Evolutionary conservation across 1,284 basidiomycete species (phyloP).

Genomic region (Nidula niveotomentosa): DNA sequence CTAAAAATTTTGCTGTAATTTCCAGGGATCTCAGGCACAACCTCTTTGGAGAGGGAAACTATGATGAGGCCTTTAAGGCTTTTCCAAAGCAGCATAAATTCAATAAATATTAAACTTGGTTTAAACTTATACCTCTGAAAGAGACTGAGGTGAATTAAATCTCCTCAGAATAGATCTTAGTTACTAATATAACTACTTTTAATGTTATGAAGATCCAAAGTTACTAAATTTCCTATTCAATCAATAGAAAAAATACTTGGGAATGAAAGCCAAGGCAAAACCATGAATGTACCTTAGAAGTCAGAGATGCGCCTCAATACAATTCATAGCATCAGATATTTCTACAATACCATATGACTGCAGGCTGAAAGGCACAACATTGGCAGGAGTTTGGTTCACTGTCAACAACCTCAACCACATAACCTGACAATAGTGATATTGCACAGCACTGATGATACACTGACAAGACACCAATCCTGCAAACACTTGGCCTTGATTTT

Average conservation of each 20-base stretch:
- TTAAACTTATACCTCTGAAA: too few species aligned
- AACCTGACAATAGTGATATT: neutral
- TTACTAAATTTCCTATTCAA: neutral
- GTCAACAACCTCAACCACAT: neutral
- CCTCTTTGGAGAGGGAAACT: too few species aligned
- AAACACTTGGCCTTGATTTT: too few species aligned
- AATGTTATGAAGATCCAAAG: neutral
- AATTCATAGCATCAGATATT: neutral
- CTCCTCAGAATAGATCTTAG: constrained; percentile 40
- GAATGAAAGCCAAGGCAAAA: neutral
- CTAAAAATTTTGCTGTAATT: too few species aligned
- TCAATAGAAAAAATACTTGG: neutral
- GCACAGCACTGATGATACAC: neutral
- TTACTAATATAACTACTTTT: constrained; percentile 28
- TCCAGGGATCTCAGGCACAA: too few species aligned
- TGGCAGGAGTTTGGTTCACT: neutral
- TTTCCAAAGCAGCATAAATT: too few species aligned
- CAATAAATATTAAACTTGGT: too few species aligned
- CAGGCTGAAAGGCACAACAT: neutral
- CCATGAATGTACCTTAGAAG: neutral
- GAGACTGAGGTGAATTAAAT: too few species aligned
- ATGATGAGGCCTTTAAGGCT: too few species aligned
- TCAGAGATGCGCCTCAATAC: neutral
- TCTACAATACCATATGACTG: neutral
- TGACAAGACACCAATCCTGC: too few species aligned